phyloP scores from a whole-genome alignment of 805 yeast genomes.

The Wickerhamiella spandovensis region DNA sequence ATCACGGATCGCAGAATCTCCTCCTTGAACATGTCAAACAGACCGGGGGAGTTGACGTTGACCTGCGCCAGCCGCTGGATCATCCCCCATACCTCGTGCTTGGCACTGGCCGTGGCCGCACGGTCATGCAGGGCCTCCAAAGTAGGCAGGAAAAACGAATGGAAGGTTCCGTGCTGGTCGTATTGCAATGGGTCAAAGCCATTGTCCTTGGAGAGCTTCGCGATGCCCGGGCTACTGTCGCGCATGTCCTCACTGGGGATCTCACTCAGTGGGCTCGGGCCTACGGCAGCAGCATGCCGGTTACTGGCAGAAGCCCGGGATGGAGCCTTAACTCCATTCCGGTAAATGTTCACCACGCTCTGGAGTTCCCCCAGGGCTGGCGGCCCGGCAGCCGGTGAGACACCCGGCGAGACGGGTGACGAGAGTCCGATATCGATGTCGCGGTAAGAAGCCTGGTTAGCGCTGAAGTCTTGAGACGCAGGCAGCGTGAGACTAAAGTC shows the following conservation, averaged over 20 bases:
- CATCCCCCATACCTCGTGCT: not conserved
- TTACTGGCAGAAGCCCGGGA: too few relatives aligned
- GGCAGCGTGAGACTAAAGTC: too few relatives aligned
- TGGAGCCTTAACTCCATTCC: too few relatives aligned
- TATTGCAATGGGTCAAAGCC: too few relatives aligned
- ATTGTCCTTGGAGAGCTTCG: too few relatives aligned
- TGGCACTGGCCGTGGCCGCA: not conserved
- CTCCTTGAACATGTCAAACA: not conserved
- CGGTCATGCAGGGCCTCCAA: not conserved
- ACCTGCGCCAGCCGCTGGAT: not conserved
- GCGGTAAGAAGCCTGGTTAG: too few relatives aligned
- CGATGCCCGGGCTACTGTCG: too few relatives aligned
- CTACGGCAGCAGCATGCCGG: not conserved
- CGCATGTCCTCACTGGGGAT: not conserved
- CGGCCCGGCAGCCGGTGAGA: not conserved
- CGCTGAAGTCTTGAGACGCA: too few relatives aligned
- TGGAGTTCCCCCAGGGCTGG: not conserved
- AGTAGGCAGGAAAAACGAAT: not conserved
- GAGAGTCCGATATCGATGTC: not conserved
- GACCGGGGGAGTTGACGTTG: not conserved
- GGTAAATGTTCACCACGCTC: not conserved
- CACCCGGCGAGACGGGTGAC: not conserved
- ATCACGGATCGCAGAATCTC: not conserved
- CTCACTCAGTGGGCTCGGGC: not conserved
- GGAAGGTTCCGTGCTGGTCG: not conserved